Base-by-base conservation (phyloP, 2,329 filamentous ascomycete genomes). In the Pseudocercospora cruenta region DNA sequence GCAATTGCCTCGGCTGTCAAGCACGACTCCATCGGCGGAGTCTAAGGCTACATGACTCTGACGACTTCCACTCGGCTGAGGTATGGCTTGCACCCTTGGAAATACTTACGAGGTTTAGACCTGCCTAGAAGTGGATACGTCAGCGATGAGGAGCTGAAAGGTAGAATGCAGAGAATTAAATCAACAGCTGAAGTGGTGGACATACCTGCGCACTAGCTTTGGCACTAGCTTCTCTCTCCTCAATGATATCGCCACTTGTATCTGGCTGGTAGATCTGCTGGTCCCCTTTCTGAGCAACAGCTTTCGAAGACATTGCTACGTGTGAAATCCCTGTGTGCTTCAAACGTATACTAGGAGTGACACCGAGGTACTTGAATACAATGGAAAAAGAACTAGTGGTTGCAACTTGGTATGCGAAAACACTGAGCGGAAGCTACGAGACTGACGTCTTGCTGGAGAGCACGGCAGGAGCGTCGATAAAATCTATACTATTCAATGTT, bases 191-290 rank as follows among this genome's bases (percentile, higher is more conserved):
- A 4, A 57, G 1, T 12, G 4, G 4, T 33, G 51, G 26, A 69
- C 75, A 64, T 67, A 77, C 76, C 65, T 72, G 76, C 8, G 75
- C 76, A 59, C 71, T 76, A 6, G 74, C 76, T 57, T 73, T 78
- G 16, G 76, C 71, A 62, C 73, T 77, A 19, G 71, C 64, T 63
- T 78, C 75, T 51, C 72, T 72, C 49, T 72, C 70, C 58, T 78
- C 74, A 36, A 72, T 69, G 55, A 69, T 61, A 21, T 65, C 63
- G 36, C 60, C 68, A 43, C 49, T 33, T 21, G 66, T 60, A 45
- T 57, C 62, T 43, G 59, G 65, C 49, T 67, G 65, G 43, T 62
- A 60, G 57, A 71, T 60, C 24, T 70, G 61, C 28, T 68, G 64
- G 5, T 65, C 59, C 14, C 63, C 62, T 28, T 53, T 53, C 54